A percentile compares a stretch with the other conserved stretches of the same genome.
Evolutionary conservation across 495 filamentous ascomycete genomes (phyloP).

Genomic region (Glonium stellatum): DNA sequence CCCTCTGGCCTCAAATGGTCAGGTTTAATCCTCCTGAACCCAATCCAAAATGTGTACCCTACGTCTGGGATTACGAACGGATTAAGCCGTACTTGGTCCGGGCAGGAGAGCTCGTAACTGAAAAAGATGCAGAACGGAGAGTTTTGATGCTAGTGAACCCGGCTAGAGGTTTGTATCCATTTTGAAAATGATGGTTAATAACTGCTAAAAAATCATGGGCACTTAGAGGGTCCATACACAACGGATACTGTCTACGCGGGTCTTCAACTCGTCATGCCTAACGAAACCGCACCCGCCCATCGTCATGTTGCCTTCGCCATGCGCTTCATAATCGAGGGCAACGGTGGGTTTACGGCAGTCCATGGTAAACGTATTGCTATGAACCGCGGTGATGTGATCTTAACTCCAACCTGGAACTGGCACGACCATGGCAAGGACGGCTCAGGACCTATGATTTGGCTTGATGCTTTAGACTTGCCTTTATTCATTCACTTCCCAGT

Average conservation of each 20-base stretch:
- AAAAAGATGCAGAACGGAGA: conserved; percentile 42
- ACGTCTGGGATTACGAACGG: conserved; percentile 40
- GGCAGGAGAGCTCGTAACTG: conserved; percentile 39
- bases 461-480: conserved; percentile 45
- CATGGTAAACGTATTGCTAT: conserved; percentile 43
- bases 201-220: conserved; percentile 5
- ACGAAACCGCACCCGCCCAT: conserved; percentile 45
- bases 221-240: conserved; percentile 41
- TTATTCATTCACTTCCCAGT: conserved; percentile 42
- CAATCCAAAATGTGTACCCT: conserved; percentile 37
- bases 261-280: conserved; percentile 45
- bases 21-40: conserved; percentile 41
- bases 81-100: conserved; percentile 39
- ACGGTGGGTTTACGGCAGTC: conserved; percentile 45
- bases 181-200: neutral
- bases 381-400: conserved; percentile 45
- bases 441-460: conserved; percentile 47
- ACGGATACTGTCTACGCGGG: conserved; percentile 49
- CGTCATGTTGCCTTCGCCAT: conserved; percentile 47
- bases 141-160: conserved; percentile 47
- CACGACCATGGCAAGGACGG: conserved; percentile 48
- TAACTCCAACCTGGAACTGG: conserved; percentile 47
- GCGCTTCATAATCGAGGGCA: conserved; percentile 47
- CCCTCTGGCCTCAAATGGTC: conserved; percentile 43
- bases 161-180: conserved; percentile 33